Percentiles rank a stretch among this genome's conserved stretches.
phyloP scores from a whole-genome alignment of 768 basidiomycete species.

The Podaxis sp. region DNA sequence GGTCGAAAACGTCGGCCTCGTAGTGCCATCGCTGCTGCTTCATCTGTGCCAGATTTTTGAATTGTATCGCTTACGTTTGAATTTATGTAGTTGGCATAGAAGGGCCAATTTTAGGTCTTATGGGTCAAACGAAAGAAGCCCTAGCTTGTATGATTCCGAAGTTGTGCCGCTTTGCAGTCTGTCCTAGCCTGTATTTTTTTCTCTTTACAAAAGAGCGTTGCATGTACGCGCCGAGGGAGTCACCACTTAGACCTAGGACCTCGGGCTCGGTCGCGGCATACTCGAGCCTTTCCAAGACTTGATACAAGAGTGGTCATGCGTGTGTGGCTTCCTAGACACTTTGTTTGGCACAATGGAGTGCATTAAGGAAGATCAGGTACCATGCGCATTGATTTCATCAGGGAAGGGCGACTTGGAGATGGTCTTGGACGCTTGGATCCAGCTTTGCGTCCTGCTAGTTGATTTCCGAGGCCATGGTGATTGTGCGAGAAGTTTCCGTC shows the following conservation, averaged over 20 bases:
- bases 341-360: conserved; percentile 1
- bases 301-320: not conserved
- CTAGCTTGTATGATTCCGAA: too few species aligned
- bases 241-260: not conserved
- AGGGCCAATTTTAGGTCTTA: too few species aligned
- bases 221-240: not conserved
- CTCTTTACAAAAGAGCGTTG: not conserved
- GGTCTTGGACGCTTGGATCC: not conserved
- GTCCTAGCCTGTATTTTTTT: not conserved
- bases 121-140: too few species aligned
- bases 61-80: too few species aligned
- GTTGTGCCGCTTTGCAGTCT: too few species aligned
- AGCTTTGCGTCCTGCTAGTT: not conserved
- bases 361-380: conserved; percentile 14
- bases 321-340: not conserved
- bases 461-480: conserved; percentile 9
- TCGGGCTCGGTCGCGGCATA: too few species aligned
- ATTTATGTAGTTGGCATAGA: too few species aligned
- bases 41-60: too few species aligned
- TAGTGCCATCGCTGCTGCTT: too few species aligned
- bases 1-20: too few species aligned
- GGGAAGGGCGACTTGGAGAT: not conserved
- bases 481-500: not conserved
- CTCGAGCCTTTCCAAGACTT: not conserved
- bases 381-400: not conserved